These are phyloP conservation scores for Ogataea salicorniae DNA, from an alignment of 805 yeast genomes.

Conservation along the genomic window DNA sequence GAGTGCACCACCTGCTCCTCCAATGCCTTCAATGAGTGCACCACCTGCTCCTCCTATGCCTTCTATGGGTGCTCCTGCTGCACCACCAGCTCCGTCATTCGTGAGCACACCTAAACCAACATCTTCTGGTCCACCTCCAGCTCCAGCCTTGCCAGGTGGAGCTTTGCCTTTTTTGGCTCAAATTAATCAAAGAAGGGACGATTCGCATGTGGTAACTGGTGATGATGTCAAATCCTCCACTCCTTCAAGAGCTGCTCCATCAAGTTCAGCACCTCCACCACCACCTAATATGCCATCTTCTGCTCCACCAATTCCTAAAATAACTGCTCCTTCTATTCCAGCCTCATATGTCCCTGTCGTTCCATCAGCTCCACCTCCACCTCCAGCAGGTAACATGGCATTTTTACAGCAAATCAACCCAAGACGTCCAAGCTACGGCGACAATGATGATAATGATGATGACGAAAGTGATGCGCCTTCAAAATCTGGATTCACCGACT, in stretches of 20 bases:
- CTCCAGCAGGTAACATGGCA: conserved; percentile 1
- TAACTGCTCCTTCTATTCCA: conserved; percentile 27
- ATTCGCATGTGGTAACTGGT: conserved; percentile 43
- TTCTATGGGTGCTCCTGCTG: not conserved
- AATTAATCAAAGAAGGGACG: conserved; percentile 51
- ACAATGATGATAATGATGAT: conserved; percentile 27
- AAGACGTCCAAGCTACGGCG: conserved; percentile 42
- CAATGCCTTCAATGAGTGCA: conserved; percentile 12
- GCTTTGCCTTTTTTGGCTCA: conserved; percentile 55
- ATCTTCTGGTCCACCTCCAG: conserved; percentile 28
- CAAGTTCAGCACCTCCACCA: conserved; percentile 19
- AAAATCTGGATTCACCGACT: conserved; percentile 23
- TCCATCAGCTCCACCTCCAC: not conserved
- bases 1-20: conserved; percentile 16
- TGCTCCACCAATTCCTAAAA: conserved; percentile 26
- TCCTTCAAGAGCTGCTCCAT: conserved; percentile 22
- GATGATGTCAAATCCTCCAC: conserved; percentile 15
- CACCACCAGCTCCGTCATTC: too few species aligned
- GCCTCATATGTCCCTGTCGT: not conserved
- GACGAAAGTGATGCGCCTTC: conserved; percentile 1
- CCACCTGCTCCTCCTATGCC: conserved; percentile 12
- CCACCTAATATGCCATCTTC: conserved; percentile 20
- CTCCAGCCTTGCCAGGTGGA: conserved; percentile 22
- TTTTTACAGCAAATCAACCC: conserved; percentile 42
- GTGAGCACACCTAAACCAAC: conserved; percentile 6